Evolutionary conservation across 2,329 filamentous ascomycete species (phyloP), one percentile per base, ranked within the genome.

Genomic region (Xenoacremonium recifei): DNA sequence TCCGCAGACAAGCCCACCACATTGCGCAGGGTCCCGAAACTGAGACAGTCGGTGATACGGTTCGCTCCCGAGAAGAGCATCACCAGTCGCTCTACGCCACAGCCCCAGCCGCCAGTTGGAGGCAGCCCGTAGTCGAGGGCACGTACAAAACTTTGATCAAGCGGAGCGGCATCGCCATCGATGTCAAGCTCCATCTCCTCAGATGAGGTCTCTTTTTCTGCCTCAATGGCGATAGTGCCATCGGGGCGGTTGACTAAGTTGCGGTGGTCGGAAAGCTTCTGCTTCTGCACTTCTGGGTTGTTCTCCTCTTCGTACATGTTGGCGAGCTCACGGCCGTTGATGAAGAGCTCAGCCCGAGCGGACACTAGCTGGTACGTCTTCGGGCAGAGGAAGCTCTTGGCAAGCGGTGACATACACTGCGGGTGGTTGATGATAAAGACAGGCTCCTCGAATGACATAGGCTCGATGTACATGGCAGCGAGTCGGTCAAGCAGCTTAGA

Each of bases 251-350:
- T 68, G 32, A 65, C 60, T 16, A 67, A 58, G 19, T 55, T 62
- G 20, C 68, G 64, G 53, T 82, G 77, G 9, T 67, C 76, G 35
- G 82, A 66, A 50, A 99, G 90, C 66, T 99, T 99, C 41, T 79
- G 75, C 34, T 87, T 77, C 68, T 99, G 93, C 56, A 85, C 87
- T 40, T 86, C 83, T 0, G 93, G 93, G 38, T 89, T 87, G 65
- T 99, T 99, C 64, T 99, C 93, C 67, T 99, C 93, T 64, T 99
- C 93, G 65, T 99, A 99, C 72, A 92, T 95, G 66, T 99, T 99
- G 47, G 92, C 89, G 21, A 96, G 76, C 62, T 99, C 93, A 40
- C 82, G 80, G 30, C 85, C 82, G 37, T 80, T 70, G 48, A 95
- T 80, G 67, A 95, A 96, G 17, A 96, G 78, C 66, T 96, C 91